Base-by-base conservation (phyloP, 176 grass and related monocot species). In the Eremochloa ophiuroides region DNA sequence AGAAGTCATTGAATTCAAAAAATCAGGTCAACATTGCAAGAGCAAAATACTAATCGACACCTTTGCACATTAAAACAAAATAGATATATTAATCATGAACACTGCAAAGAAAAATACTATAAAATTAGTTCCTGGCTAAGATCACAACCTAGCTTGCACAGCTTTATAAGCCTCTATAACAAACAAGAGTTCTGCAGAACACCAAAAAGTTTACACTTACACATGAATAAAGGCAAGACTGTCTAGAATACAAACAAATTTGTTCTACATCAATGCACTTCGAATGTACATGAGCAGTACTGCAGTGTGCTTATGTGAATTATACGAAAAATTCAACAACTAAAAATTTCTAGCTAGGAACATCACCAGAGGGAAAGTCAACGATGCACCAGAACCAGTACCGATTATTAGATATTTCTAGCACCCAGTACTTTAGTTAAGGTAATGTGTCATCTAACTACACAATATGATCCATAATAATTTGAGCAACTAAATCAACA, bases 311-410 rank as follows among this genome's bases (percentile, higher is more conserved):
- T 68, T 73, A 48, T 48, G 33, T 73, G 28, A 68, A 20, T 30
- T 47, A 28, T 60, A 17, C 83, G 38, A 82, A 56, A 80, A 20
- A 25, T 68, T 66, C 17, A 56, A 42, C 64, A 81, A 6, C 18
- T 71, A 53, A 3, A 83, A 83, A 37, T 83, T 59, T 87, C 38
- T 28, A 53, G 39, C 83, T 51, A 44, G 48, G 62, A 75, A 87
- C 22, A 62, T 76, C 35, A 76, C 11, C 20, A 17, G 20, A 15
- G 47, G 14, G 65, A 66, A 89, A 71, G n/a, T 53, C 35, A 63
- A 69, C 31, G 13, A 66, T 67, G 75, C 17, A 60, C 61, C 47
- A 48, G 6, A 74, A 27, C 7, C 40, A 46, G 29, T 51, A 74
- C 18, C 30, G 38, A 23, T 5, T 71, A 58, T 76, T 39, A 79